Conservation (phyloP, 148 eudicot genomes). For the Agrostemma githago region DNA sequence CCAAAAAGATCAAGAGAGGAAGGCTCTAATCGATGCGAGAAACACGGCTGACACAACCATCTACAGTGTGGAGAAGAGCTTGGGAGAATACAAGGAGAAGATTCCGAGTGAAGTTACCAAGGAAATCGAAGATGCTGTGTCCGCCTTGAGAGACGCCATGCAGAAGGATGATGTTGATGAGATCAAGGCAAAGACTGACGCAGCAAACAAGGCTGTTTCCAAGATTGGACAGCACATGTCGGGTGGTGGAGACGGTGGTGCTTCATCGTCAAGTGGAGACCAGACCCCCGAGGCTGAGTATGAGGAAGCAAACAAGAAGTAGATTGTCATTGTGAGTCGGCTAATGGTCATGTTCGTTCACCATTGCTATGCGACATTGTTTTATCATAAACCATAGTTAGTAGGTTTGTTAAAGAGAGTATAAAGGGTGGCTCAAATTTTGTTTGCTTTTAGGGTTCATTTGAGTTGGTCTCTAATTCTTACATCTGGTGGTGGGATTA, state of each 20-base stretch:
- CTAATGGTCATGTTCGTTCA: neutral
- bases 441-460: slow-evolving; percentile 16
- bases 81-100: slow-evolving; percentile 77
- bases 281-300: slow-evolving; percentile 91
- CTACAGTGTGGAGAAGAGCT: slow-evolving; percentile 82
- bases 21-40: slow-evolving; percentile 62
- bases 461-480: slow-evolving; percentile 1
- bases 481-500: neutral
- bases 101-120: slow-evolving; percentile 62
- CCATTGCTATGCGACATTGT: slow-evolving; percentile 4
- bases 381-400: slow-evolving; percentile 16
- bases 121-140: slow-evolving; percentile 66
- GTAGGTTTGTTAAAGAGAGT: slow-evolving; percentile 9
- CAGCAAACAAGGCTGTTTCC: slow-evolving; percentile 80
- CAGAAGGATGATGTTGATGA: slow-evolving; percentile 58
- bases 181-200: slow-evolving; percentile 73
- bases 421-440: slow-evolving; percentile 20
- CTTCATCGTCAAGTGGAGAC: slow-evolving; percentile 39
- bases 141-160: slow-evolving; percentile 67
- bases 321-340: neutral
- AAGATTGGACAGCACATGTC: slow-evolving; percentile 96
- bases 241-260: slow-evolving; percentile 38
- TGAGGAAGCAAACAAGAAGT: slow-evolving; percentile 81
- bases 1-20: slow-evolving; percentile 80
- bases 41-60: slow-evolving; percentile 84